Base-by-base conservation (phyloP, 768 basidiomycete species). In the Paxillus rubicundulus region DNA sequence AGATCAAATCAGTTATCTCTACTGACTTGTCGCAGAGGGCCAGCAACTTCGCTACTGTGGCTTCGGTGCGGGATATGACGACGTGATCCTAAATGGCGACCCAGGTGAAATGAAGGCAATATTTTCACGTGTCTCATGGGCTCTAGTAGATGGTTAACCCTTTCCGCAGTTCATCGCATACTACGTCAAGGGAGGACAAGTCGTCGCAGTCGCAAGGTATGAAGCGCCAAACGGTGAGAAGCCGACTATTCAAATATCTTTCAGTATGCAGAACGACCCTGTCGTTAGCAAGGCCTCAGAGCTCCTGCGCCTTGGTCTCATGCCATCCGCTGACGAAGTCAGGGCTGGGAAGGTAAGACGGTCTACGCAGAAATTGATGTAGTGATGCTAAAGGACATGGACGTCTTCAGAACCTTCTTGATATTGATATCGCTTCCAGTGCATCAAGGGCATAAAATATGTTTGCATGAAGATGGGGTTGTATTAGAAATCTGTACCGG, bases 21-120 rank as follows among this genome's bases (percentile, higher is more conserved):
- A 36, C 27, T 33, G 45, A 43, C 30, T 9, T 52, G 43, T 20
- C 49, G 2, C 58, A 89, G 87, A 87, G 81, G 92, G 92, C 33
- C 85, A 87, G 64, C 89, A 93, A 62, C 73, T 97, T 39, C 80
- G 93, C 45, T 97, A 95, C 71, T 84, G 86, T 62, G 93, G 93
- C 5, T 70, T 84, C 42, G 85, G 87, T 5, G 74, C 74, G 2
- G 77, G 78, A 2, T 88, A 79, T 61, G 91, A 95, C 57, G 87
- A 93, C 58, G 72, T 91, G 18, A 81, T 85, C 62, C 80, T 95
- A 60, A 82, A 85, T 50, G 93, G 93, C 4, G 77, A 86, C 65
- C 77, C 85, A 0, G 78, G 72, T 7, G 89, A 87, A 56, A 71
- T 93, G 75, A 94, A 95, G 81, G 89, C 86, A 50, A 39, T 69